These are phyloP conservation scores for Hericium alpestre DNA, from an alignment of 768 basidiomycete species.

Conservation along the genomic window DNA sequence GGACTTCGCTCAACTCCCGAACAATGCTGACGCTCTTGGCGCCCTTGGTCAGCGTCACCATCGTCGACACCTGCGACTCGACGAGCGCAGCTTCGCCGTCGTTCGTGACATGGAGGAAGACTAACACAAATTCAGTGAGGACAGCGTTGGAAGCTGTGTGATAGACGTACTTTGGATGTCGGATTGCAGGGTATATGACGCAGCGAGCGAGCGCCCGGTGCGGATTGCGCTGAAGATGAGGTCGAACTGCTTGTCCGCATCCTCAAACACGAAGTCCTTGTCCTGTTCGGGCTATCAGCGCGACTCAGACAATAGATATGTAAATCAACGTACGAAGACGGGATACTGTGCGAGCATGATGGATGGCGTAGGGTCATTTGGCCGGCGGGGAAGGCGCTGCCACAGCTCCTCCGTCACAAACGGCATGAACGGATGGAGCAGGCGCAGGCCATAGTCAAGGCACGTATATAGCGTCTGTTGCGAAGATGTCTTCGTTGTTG, in stretches of 20 bases:
- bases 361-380: conserved; percentile 70
- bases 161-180: conserved; percentile 63
- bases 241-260: conserved; percentile 80
- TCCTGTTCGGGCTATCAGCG: conserved; percentile 33
- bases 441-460: conserved; percentile 78
- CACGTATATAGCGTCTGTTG: conserved; percentile 95
- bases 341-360: conserved; percentile 90
- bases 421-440: conserved; percentile 98
- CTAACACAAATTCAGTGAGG: conserved; percentile 27
- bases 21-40: conserved; percentile 70
- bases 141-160: neutral
- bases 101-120: conserved; percentile 65
- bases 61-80: conserved; percentile 61
- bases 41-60: conserved; percentile 79
- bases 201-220: conserved; percentile 74
- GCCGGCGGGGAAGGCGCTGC: conserved; percentile 86
- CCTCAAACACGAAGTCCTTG: conserved; percentile 44
- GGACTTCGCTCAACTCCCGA: conserved; percentile 53
- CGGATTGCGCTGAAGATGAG: conserved; percentile 72
- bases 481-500: conserved; percentile 61
- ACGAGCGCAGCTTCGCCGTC: conserved; percentile 57
- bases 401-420: conserved; percentile 98
- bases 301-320: neutral
- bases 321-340: conserved; percentile 43
- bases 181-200: conserved; percentile 78